Evolutionary conservation across 2,329 filamentous ascomycete genomes (phyloP), one percentile per base, ranked within the genome.

Genomic region (Periconia sp.): DNA sequence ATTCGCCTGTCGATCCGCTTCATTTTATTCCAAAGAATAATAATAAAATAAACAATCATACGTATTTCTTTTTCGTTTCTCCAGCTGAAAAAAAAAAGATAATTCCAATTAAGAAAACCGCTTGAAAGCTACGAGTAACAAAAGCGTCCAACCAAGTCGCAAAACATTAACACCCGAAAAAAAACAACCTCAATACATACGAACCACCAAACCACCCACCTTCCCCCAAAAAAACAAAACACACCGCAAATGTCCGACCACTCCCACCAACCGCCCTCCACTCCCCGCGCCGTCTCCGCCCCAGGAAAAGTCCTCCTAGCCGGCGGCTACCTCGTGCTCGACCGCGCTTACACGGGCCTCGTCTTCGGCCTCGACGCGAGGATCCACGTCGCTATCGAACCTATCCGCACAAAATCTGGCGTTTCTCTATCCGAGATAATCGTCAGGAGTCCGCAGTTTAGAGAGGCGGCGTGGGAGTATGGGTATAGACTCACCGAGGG

Each of bases 241-340:
- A 37, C 13, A 3, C 33, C 43, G 13, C 43, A 23, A 27, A 27
- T 27, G 23, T 27, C 19, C 19, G n/a, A n/a, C n/a, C 27, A 31
- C 7, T 23, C 8, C 43, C 23, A 33, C 20, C 43, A 20, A 2
- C 41, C 8, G 7, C 3, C 17, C 14, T 18, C 41, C 8, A 23
- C 42, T 23, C 60, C 66, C 43, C 70, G 57, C 48, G 71, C 77
- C 58, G 85, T 96, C 61, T 97, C 94, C 58, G 93, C 94, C 19
- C 94, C 94, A 17, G 94, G 94, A 64, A 99, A 99, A 79, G 94
- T 99, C 56, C 84, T 99, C 60, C 84, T 97, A 50, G 91, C 93
- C 3, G 94, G 94, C 59, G 94, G 94, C 57, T 99, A 97, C 76
- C 86, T 97, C 44, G 93, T 97, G 19, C 86, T 99, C 44, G 93